These are phyloP conservation scores for Hericium coralloides DNA, from an alignment of 768 basidiomycete genomes.

Conservation along the genomic window DNA sequence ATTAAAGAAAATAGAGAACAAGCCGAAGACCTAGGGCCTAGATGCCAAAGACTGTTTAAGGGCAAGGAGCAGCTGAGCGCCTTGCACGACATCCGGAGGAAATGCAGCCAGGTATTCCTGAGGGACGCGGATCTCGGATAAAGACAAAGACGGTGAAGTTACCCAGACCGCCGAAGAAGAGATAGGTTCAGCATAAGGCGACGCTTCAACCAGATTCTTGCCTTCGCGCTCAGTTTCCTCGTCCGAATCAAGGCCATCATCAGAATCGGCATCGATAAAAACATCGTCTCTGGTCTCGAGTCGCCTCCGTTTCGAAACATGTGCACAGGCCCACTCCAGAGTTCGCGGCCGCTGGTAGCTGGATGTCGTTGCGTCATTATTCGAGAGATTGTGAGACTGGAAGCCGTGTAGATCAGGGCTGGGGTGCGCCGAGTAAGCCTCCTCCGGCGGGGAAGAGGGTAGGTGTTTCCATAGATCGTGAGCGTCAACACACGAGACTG, in stretches of 20 bases:
- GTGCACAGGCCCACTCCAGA: constrained; percentile 39
- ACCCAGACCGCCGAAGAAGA: not conserved
- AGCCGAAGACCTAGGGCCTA: not conserved
- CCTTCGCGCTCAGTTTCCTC: constrained; percentile 14
- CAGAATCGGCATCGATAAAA: not conserved
- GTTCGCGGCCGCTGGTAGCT: constrained; percentile 22
- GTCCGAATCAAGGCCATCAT: not conserved
- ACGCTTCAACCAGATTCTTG: not conserved
- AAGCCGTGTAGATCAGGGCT: constrained; percentile 1
- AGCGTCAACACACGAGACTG: not conserved
- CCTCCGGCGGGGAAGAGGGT: constrained; percentile 18
- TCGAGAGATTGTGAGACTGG: not conserved
- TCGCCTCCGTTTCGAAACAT: constrained; percentile 26
- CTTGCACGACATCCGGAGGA: constrained; percentile 21
- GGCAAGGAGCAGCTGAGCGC: constrained; percentile 22
- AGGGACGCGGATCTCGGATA: constrained; percentile 10
- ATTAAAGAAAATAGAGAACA: not conserved
- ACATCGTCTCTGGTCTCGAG: constrained; percentile 13
- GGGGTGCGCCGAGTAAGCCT: constrained; percentile 10
- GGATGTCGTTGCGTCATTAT: not conserved
- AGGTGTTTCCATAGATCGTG: constrained; percentile 23
- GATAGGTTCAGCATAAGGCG: not conserved
- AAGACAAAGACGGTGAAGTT: not conserved
- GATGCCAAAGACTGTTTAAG: constrained; percentile 16
- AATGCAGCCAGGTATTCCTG: constrained; percentile 16